phyloP scores from a whole-genome alignment of 192 early-diverging fungal genomes.

The Coemansia guatemalensis region DNA sequence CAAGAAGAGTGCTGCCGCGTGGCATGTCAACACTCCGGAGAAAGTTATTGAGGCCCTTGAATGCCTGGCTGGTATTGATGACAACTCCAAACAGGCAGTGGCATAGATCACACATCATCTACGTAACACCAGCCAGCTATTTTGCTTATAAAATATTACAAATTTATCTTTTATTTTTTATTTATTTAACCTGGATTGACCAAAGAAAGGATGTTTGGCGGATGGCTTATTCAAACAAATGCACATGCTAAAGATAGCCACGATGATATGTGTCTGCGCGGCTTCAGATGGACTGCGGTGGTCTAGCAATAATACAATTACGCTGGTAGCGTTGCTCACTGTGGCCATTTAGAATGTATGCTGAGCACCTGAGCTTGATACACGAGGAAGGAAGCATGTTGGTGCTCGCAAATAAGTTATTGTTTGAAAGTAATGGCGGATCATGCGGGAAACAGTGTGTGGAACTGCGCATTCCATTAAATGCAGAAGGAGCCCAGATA shows the following conservation, averaged over 20 bases:
- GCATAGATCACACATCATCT: not conserved
- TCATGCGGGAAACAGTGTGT: not conserved
- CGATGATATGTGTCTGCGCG: not conserved
- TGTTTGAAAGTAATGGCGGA: not conserved
- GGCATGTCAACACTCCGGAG: slow-evolving; percentile 67
- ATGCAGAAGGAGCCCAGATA: not conserved
- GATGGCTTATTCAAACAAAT: not conserved
- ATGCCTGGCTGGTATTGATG: slow-evolving; percentile 17
- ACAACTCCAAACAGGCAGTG: not conserved
- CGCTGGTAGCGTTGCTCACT: not conserved
- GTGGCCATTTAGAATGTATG: not conserved
- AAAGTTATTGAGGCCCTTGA: slow-evolving; percentile 32
- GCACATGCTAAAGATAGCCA: not conserved
- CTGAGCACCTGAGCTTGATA: not conserved
- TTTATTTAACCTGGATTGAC: not conserved
- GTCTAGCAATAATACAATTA: not conserved
- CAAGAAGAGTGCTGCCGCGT: slow-evolving; percentile 85
- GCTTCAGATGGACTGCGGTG: not conserved
- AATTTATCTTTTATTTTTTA: slow-evolving; percentile 2
- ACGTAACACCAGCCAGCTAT: not conserved
- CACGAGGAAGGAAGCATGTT: not conserved
- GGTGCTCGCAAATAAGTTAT: not conserved
- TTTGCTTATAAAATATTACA: no score
- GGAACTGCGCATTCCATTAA: not conserved
- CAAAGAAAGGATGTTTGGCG: not conserved